Evolutionary conservation across 176 grass and related monocot species (phyloP).

Genomic region (Melocanna baccifera): DNA sequence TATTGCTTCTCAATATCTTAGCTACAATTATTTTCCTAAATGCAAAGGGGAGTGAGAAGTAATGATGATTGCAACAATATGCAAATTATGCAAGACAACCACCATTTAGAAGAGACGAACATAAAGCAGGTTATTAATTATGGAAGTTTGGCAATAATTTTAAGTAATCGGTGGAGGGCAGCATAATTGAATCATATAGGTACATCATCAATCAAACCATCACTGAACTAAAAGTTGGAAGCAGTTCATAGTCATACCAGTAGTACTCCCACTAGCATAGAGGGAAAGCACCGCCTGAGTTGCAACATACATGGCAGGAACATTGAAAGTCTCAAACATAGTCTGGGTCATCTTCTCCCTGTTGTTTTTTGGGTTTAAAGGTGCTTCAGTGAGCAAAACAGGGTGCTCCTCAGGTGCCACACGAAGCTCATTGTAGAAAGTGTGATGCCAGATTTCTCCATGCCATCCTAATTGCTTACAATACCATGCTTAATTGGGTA

Average conservation of each 20-base stretch:
- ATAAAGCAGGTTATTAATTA: no score
- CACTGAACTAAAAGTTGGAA: neutral
- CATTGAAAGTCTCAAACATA: conserved; percentile 87
- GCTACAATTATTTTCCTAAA: neutral
- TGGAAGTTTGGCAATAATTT: neutral
- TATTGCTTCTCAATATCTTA: neutral
- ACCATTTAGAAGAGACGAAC: neutral
- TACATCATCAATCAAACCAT: neutral
- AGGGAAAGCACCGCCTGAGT: conserved; percentile 87
- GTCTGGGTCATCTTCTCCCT: conserved; percentile 93
- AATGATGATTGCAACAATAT: neutral
- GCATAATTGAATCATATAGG: neutral
- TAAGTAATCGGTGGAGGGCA: neutral
- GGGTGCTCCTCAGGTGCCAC: conserved; percentile 81
- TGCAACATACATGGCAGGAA: conserved; percentile 82
- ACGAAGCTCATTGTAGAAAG: no score
- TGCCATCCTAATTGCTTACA: no score
- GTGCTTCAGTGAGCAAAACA: conserved; percentile 77
- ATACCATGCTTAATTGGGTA: no score
- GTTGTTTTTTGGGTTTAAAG: conserved; percentile 83
- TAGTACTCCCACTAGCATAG: conserved; percentile 75
- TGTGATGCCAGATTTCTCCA: no score
- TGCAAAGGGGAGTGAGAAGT: neutral
- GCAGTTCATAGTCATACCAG: conserved; percentile 45
- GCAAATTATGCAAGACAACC: neutral